Evolutionary conservation across 257 asterid species (phyloP), one percentile per base, ranked within the genome.

Genomic region (Linderniella brevidens): DNA sequence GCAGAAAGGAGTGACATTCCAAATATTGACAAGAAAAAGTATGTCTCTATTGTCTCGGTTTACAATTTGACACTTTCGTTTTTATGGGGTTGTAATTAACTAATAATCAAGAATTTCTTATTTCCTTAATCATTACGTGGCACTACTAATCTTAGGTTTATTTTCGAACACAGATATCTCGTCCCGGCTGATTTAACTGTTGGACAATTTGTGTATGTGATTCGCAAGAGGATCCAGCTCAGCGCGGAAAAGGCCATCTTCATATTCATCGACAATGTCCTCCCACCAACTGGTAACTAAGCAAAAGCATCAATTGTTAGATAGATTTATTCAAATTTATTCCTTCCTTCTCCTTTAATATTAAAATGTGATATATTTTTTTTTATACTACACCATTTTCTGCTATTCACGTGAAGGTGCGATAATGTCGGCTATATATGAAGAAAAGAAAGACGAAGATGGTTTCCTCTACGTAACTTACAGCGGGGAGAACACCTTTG

Each of bases 401-500:
- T 25, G 32, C 32, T 25, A 3, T 25, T 6, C n/a, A n/a, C n/a
- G n/a, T 25, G 32, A 35, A 80, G 92, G 80, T 51, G 80, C 75
- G 11, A 69, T 80, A 43, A 76, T 80, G 80, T 73, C 92, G 10
- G 76, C 75, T 3, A 65, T 80, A 48, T 80, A 76, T 11, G 92
- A 77, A 1, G 92, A 77, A 56, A 69, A 80, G 63, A 77, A 74
- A 55, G 92, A 80, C 40, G 75, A 59, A 47, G 92, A 80, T 53
- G 92, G 87, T 12, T 80, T 79, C 69, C 78, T 79, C 15, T 79
- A 79, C 39, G 74, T 79, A 42, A 70, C 86, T 20, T 79, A 76
- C 59, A 77, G 92, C 9, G 92, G 92, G 49, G 92, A 80, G 64
- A 80, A 77, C 69, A 80, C 92, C 13, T 80, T 80, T 32, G 92